Evolutionary conservation across 129 eudicot genomes (phyloP), one percentile per base, ranked within the genome.

Genomic region (Helichrysum umbraculigerum): DNA sequence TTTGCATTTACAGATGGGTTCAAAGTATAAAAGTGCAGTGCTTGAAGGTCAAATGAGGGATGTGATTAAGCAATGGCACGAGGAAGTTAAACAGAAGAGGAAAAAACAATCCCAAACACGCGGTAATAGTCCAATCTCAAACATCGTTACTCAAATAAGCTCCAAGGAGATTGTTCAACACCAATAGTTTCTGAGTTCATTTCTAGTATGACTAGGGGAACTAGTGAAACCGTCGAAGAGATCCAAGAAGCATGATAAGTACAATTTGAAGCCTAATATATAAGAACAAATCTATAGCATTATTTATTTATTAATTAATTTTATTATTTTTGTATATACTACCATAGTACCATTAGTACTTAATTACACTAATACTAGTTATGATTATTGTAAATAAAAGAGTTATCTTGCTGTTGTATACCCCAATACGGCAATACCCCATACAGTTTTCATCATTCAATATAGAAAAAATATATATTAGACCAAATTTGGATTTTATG

Each of bases 21-120:
- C 92, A 58, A 70, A 65, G 16, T 76, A 64, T 17, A 84, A 84
- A 72, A 80, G 79, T 17, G 74, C 66, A 1, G 76, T 76, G 22
- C 60, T 84, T 52, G 69, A 80, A 76, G 79, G 80, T 61, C 84
- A 80, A 66, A 80, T 58, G 34, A 78, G 72, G 22, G 65, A 67
- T 4, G 30, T 76, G 73, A 70, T 84, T n/a, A 80, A 66, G 82
- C 84, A 84, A 71, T 84, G 87, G 87, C 87, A 84, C 19, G 59
- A 47, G 25, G 84, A 84, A 57, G 84, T 84, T 22, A 84, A 75
- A 72, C 75, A 51, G 15, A 80, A 60, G 29, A 70, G 79, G 21
- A 84, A 35, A 74, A 79, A 61, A 42, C 69, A 79, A 32, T 21
- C 75, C 4, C 75, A 67, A 21, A 66, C 69, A 64, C 42, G 22